phyloP scores from a whole-genome alignment of 2,329 filamentous ascomycete species.

The Cladophialophora chaetospira region DNA sequence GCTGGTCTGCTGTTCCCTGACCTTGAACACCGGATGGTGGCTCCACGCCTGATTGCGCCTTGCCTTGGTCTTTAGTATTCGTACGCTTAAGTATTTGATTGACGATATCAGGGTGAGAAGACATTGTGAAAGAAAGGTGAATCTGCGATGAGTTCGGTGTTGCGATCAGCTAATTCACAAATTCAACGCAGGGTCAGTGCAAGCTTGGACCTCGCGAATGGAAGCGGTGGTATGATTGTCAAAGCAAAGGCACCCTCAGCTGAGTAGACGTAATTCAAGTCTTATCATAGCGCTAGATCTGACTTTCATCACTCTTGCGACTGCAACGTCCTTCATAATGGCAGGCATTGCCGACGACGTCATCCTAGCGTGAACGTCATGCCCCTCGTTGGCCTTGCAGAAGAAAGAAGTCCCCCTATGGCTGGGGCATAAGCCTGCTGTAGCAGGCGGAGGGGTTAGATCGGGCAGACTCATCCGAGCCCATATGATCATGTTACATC shows the following conservation, averaged over 20 bases:
- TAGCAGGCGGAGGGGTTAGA: background rate
- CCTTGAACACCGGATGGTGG: slow-evolving; percentile 30
- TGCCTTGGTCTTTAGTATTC: slow-evolving; percentile 16
- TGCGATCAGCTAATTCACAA: too few relatives aligned
- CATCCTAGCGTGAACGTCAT: background rate
- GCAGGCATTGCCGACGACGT: background rate
- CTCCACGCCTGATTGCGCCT: slow-evolving; percentile 24
- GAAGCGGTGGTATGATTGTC: background rate
- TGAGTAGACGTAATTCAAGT: background rate
- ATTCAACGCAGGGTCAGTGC: background rate
- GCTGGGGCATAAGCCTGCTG: too few relatives aligned
- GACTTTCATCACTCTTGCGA: background rate
- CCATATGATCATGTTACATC: background rate
- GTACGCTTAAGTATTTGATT: slow-evolving; percentile 8
- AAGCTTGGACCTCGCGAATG: background rate
- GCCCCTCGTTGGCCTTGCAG: too few relatives aligned
- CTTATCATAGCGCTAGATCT: background rate
- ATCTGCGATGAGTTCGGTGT: background rate
- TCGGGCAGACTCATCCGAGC: background rate
- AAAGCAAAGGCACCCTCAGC: background rate
- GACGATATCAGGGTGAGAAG: slow-evolving; percentile 3
- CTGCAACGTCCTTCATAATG: background rate
- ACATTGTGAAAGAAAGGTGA: background rate
- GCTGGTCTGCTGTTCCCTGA: slow-evolving; percentile 28
- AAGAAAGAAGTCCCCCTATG: too few relatives aligned